phyloP scores from a whole-genome alignment of 192 early-diverging fungal species.

The Coemansia reversa region DNA sequence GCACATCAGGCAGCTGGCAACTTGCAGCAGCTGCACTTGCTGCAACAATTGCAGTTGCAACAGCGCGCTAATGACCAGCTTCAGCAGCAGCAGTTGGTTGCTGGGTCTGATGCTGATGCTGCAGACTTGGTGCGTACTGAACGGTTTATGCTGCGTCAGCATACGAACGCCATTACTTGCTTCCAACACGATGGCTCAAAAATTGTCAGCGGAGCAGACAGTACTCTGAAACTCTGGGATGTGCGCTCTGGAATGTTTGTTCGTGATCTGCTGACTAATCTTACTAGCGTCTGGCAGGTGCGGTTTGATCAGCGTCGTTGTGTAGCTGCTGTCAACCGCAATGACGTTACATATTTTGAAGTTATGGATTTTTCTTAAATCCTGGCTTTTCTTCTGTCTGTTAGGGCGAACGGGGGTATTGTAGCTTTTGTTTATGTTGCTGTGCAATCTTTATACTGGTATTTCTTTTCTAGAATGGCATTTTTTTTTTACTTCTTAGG shows the following conservation, averaged over 20 bases:
- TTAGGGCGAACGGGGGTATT: background rate
- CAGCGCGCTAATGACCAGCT: slow-evolving; percentile 51
- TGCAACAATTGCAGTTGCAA: slow-evolving; percentile 50
- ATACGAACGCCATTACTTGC: slow-evolving; percentile 85
- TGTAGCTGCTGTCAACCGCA: slow-evolving; percentile 74
- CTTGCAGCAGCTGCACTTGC: slow-evolving; percentile 39
- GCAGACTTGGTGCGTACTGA: slow-evolving; percentile 56
- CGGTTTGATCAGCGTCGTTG: slow-evolving; percentile 85
- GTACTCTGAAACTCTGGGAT: slow-evolving; percentile 96
- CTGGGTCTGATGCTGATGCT: background rate
- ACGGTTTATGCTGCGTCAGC: slow-evolving; percentile 64
- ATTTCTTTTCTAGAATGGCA: too few species aligned
- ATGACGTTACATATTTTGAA: slow-evolving; percentile 54
- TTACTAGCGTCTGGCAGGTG: slow-evolving; percentile 93
- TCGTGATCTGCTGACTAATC: slow-evolving; percentile 76
- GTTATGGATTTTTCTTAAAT: slow-evolving; percentile 52
- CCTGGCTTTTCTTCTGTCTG: background rate
- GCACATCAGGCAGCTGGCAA: slow-evolving; percentile 23
- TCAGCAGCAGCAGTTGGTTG: slow-evolving; percentile 29
- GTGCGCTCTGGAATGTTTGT: slow-evolving; percentile 80
- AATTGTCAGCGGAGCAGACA: slow-evolving; percentile 92
- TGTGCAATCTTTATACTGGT: background rate
- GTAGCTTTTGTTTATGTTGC: background rate
- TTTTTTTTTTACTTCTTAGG: too few species aligned
- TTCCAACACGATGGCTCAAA: slow-evolving; percentile 95